Percentiles rank a stretch among this genome's conserved stretches.
phyloP scores from a whole-genome alignment of 208 protist genomes.

The Tritrichomonas foetus region DNA sequence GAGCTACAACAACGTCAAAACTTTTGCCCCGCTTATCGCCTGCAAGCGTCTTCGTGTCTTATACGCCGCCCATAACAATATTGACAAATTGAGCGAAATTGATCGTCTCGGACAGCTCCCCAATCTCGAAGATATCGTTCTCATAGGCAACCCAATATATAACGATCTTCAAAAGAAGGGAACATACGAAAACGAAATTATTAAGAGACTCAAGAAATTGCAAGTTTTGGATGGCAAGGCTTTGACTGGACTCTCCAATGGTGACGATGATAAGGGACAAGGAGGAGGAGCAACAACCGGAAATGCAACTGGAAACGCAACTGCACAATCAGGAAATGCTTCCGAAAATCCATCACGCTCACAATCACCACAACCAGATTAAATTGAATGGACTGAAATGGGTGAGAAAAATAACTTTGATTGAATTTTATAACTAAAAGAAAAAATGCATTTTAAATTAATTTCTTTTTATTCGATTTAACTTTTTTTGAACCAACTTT shows the following conservation, averaged over 20 bases:
- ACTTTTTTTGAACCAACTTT: too few relatives aligned
- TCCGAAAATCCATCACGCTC: not conserved
- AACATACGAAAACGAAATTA: not conserved
- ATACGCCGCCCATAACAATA: slow-evolving; percentile 8
- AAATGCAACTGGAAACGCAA: not conserved
- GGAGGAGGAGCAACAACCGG: not conserved
- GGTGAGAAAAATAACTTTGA: too few relatives aligned
- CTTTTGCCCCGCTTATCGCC: not conserved
- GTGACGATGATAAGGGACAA: not conserved
- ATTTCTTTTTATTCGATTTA: too few relatives aligned
- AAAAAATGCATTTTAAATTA: too few relatives aligned
- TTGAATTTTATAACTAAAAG: too few relatives aligned
- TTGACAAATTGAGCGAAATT: not conserved
- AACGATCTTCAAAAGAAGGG: not conserved
- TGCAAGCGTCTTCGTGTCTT: slow-evolving; percentile 12
- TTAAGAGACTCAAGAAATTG: not conserved
- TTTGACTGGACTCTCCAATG: not conserved
- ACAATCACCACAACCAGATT: not conserved
- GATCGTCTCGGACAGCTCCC: not conserved
- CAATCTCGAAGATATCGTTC: slow-evolving; percentile 15
- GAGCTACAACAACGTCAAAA: slow-evolving; percentile 9
- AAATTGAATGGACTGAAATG: not conserved
- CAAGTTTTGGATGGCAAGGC: not conserved
- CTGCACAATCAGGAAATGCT: not conserved
- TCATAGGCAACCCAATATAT: not conserved